phyloP scores from a whole-genome alignment of 2,329 filamentous ascomycete genomes.

The Diaporthe caulivora region DNA sequence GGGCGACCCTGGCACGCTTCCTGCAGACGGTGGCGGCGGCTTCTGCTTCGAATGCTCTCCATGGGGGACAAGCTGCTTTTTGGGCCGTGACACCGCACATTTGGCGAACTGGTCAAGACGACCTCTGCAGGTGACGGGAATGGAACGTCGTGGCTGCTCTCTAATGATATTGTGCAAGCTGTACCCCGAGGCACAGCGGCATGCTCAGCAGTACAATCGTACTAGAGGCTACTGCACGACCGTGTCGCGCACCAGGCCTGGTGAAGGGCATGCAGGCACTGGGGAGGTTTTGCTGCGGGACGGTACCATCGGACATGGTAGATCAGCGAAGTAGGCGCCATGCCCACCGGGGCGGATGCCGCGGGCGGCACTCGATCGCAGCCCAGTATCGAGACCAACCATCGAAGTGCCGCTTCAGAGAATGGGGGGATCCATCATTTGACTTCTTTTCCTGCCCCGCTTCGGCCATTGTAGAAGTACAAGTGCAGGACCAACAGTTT shows the following conservation, averaged over 20 bases:
- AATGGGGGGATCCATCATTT: slow-evolving; percentile 9
- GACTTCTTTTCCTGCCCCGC: slow-evolving; percentile 26
- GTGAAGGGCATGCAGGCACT: slow-evolving; percentile 15
- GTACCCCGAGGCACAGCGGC: neutral
- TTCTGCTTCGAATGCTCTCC: slow-evolving; percentile 31
- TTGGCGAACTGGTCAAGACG: slow-evolving; percentile 22
- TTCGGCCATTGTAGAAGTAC: slow-evolving; percentile 3
- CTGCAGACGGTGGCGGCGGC: slow-evolving; percentile 23
- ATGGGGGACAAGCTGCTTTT: slow-evolving; percentile 32
- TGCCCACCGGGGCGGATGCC: slow-evolving; percentile 21
- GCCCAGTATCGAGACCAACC: slow-evolving; percentile 18
- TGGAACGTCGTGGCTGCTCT: slow-evolving; percentile 9
- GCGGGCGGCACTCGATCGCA: slow-evolving; percentile 23
- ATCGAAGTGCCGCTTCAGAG: slow-evolving; percentile 25
- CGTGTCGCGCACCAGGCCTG: neutral
- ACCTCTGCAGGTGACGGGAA: slow-evolving; percentile 21
- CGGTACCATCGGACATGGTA: slow-evolving; percentile 7
- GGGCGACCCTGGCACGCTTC: slow-evolving; percentile 24
- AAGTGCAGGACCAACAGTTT: slow-evolving; percentile 5
- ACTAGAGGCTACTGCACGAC: neutral
- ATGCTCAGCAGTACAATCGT: neutral
- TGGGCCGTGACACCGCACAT: slow-evolving; percentile 28
- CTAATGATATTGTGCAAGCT: slow-evolving; percentile 6
- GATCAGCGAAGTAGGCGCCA: slow-evolving; percentile 8
- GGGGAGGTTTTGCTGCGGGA: slow-evolving; percentile 8